Evolutionary conservation across 345 rosid genomes (phyloP).

Genomic region (Corymbia maculata): DNA sequence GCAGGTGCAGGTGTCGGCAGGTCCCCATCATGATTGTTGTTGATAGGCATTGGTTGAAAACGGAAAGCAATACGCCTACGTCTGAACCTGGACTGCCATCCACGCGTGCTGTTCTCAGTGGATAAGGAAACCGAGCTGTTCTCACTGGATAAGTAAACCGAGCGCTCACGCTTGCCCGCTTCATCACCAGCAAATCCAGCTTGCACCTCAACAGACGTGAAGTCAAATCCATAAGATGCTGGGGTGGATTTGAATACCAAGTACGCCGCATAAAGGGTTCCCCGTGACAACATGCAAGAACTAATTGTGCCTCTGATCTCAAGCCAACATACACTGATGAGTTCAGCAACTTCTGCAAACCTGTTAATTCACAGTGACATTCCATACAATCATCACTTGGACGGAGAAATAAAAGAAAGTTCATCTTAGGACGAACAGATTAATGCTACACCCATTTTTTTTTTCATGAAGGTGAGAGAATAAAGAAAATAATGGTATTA

Average conservation of each 20-base stretch:
- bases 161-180: neutral
- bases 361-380: neutral
- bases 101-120: neutral
- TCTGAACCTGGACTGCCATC: neutral
- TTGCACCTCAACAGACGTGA: constrained; percentile 2
- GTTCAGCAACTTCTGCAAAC: neutral
- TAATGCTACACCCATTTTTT: neutral
- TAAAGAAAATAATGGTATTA: neutral
- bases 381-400: neutral
- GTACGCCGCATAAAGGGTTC: neutral
- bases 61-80: neutral
- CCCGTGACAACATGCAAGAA: neutral
- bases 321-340: neutral
- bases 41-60: neutral
- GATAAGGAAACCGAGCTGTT: neutral
- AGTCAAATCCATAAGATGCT: neutral
- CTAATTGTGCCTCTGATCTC: neutral
- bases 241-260: neutral
- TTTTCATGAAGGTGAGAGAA: neutral
- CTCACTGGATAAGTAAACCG: neutral
- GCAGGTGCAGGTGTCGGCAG: neutral
- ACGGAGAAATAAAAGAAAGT: neutral
- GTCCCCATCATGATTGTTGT: neutral
- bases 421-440: neutral
- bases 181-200: constrained; percentile 1